A percentile compares a stretch with the other conserved stretches of the same genome.
phyloP scores from a whole-genome alignment of 2,329 filamentous ascomycete species.

The Penicillium sp. region DNA sequence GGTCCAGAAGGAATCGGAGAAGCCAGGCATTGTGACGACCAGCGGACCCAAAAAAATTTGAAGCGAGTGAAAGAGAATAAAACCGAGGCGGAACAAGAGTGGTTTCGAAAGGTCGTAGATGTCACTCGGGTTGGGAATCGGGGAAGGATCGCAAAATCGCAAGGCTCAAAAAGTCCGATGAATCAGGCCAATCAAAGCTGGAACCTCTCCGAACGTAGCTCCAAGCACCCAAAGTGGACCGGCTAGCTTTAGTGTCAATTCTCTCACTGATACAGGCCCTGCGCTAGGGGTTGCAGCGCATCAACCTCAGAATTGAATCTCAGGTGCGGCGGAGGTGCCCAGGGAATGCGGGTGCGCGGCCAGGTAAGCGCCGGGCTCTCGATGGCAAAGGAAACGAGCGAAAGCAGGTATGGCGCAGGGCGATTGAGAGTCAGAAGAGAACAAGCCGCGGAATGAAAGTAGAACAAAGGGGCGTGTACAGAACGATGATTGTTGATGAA shows the following conservation, averaged over 20 bases:
- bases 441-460: not conserved
- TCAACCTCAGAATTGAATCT: slow-evolving; percentile 3
- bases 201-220: not conserved
- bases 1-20: slow-evolving; percentile 97
- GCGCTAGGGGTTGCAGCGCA: slow-evolving; percentile 3
- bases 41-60: not conserved
- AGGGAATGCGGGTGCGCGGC: slow-evolving; percentile 19
- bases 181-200: not conserved
- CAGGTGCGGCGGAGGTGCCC: slow-evolving; percentile 2
- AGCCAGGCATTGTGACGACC: slow-evolving; percentile 65
- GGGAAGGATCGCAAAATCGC: not conserved
- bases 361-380: slow-evolving; percentile 20
- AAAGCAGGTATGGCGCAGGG: slow-evolving; percentile 1
- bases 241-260: slow-evolving; percentile 1
- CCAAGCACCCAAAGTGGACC: slow-evolving; percentile 5
- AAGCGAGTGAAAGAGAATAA: not conserved
- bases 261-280: not conserved
- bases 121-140: not conserved
- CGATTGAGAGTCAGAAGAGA: not conserved
- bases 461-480: slow-evolving; percentile 1
- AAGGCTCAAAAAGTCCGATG: not conserved
- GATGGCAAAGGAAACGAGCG: slow-evolving; percentile 9
- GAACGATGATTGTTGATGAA: slow-evolving; percentile 17
- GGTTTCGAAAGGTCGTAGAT: not conserved
- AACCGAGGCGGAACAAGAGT: not conserved